Conservation (phyloP, 306 rosid genomes). For the Prunus dulcis region DNA sequence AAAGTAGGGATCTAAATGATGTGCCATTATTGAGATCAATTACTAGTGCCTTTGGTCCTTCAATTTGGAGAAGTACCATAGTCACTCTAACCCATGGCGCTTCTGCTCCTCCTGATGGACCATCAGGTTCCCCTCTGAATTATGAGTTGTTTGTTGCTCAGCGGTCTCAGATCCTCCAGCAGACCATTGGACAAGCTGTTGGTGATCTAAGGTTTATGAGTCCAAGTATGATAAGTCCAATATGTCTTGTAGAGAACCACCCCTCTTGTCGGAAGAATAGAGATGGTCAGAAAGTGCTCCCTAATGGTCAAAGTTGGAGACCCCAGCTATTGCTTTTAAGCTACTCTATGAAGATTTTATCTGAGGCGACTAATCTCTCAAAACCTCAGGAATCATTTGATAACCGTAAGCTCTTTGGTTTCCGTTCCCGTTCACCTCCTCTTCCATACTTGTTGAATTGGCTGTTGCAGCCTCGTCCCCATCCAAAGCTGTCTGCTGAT, state of each 20-base stretch:
- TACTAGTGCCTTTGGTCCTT: constrained; percentile 59
- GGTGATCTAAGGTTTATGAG: constrained; percentile 85
- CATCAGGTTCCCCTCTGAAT: constrained; percentile 80
- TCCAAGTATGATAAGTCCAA: constrained; percentile 83
- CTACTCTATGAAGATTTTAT: constrained; percentile 80
- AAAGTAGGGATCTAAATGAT: constrained; percentile 88
- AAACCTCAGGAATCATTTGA: constrained; percentile 80
- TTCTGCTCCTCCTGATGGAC: constrained; percentile 98
- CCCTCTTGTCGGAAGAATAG: constrained; percentile 93
- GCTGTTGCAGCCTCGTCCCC: constrained; percentile 84
- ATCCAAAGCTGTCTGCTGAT: constrained; percentile 86
- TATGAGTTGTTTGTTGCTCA: constrained; percentile 95
- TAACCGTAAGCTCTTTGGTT: constrained; percentile 80
- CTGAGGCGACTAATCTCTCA: constrained; percentile 66
- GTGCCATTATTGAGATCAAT: constrained; percentile 70
- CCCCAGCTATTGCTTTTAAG: constrained; percentile 78
- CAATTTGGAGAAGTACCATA: constrained; percentile 78
- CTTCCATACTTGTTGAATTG: constrained; percentile 89
- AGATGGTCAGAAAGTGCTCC: constrained; percentile 93
- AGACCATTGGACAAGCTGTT: constrained; percentile 89
- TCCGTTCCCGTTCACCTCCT: constrained; percentile 83
- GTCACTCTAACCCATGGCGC: constrained; percentile 88
- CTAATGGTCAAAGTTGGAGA: constrained; percentile 94
- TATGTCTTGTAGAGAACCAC: constrained; percentile 91
- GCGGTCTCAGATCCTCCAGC: constrained; percentile 89